A percentile compares a stretch with the other conserved stretches of the same genome.
Evolutionary conservation across 1,284 basidiomycete species (phyloP).

Genomic region (Tremellales sp.): DNA sequence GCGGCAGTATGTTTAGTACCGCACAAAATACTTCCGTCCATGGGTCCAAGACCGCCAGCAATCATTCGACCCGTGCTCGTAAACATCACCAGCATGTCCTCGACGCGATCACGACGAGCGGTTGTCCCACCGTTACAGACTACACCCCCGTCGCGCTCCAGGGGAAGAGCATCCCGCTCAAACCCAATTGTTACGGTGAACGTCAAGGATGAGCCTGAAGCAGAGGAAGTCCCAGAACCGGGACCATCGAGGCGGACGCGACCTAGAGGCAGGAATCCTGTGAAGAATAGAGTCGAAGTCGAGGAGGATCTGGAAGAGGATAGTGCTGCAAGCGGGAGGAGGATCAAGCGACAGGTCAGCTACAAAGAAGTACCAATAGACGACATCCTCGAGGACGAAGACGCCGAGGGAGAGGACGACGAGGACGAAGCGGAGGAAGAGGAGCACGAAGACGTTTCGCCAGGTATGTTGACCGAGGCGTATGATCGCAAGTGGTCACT

Average conservation of each 20-base stretch:
- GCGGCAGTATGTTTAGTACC: too few species aligned
- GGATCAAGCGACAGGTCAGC: neutral
- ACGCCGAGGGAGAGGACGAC: conserved; percentile 13
- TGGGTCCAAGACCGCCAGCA: too few species aligned
- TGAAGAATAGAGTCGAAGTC: neutral
- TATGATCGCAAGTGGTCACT: too few species aligned
- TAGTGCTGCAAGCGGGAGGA: neutral
- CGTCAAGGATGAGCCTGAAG: neutral
- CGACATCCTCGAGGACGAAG: conserved; percentile 10
- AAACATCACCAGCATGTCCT: neutral
- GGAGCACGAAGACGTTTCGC: conserved; percentile 4
- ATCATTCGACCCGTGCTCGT: too few species aligned
- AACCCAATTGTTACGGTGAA: too few species aligned
- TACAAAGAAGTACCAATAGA: conserved; percentile 3
- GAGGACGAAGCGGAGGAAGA: conserved; percentile 18
- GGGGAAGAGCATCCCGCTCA: neutral
- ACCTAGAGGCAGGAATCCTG: neutral
- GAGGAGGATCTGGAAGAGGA: neutral
- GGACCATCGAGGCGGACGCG: too few species aligned
- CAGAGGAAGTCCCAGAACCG: neutral
- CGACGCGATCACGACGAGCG: neutral
- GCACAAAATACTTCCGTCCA: too few species aligned
- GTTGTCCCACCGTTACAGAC: neutral
- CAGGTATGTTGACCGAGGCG: conserved; percentile 5
- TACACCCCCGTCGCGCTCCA: neutral